A percentile compares a stretch with the other conserved stretches of the same genome.
phyloP scores from a whole-genome alignment of 257 asterid species.

The Dorcoceras hygrometricum region DNA sequence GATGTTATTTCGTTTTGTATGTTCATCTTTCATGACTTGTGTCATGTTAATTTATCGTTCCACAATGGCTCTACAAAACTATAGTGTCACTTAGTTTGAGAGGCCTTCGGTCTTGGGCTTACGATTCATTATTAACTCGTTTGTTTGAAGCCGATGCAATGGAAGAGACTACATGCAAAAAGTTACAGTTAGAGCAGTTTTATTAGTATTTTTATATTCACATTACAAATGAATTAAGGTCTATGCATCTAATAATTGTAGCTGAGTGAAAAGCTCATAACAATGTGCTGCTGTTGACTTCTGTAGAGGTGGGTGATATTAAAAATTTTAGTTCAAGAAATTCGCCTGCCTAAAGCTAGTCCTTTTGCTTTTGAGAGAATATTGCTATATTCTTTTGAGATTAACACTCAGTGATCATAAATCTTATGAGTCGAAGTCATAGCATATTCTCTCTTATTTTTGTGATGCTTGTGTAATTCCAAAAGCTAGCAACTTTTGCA shows the following conservation, averaged over 20 bases:
- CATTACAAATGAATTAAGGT: not conserved
- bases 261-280: not conserved
- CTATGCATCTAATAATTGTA: not conserved
- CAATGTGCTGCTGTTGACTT: not conserved
- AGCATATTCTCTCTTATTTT: not conserved
- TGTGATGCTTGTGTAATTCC: constrained; percentile 16
- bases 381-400: not conserved
- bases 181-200: not conserved
- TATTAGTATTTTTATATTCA: not conserved
- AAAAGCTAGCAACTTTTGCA: not conserved
- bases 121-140: no score
- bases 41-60: no score
- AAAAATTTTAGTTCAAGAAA: no score
- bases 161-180: not conserved
- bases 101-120: not conserved
- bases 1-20: not conserved
- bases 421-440: not conserved
- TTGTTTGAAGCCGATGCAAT: not conserved
- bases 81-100: not conserved
- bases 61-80: not conserved
- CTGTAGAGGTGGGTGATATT: not conserved
- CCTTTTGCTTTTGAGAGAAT: no score
- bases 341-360: not conserved
- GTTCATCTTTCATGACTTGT: not conserved
- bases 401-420: not conserved